A percentile compares a stretch with the other conserved stretches of the same genome.
Evolutionary conservation across 192 early-diverging fungal genomes (phyloP).

Genomic region (Rhizophagus sp.): DNA sequence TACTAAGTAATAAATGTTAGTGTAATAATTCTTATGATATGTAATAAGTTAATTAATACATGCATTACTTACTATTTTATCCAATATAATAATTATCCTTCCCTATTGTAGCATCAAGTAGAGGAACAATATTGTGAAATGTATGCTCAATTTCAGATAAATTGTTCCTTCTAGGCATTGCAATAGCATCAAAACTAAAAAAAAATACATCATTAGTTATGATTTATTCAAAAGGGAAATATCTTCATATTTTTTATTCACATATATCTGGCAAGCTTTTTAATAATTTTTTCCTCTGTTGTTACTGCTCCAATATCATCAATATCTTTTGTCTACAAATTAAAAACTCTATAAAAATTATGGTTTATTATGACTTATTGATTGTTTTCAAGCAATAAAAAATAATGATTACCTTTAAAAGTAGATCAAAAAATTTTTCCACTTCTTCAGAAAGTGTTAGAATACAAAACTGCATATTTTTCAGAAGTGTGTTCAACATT

Average conservation of each 20-base stretch:
- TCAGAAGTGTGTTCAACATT: conserved; percentile 14
- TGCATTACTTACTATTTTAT: conserved; percentile 26
- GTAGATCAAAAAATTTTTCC: not conserved
- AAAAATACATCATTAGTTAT: conserved; percentile 1
- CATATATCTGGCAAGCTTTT: conserved; percentile 6
- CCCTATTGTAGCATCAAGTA: conserved; percentile 13
- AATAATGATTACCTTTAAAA: conserved; percentile 24
- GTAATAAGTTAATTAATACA: conserved; percentile 20
- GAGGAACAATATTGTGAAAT: conserved; percentile 19
- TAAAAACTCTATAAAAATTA: not conserved
- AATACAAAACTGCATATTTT: conserved; percentile 15
- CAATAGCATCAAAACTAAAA: not conserved
- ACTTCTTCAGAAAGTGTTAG: conserved; percentile 21
- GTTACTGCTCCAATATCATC: not conserved
- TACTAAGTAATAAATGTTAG: too few species aligned
- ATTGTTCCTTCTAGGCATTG: conserved; percentile 25
- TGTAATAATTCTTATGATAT: not conserved
- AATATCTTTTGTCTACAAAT: conserved; percentile 20
- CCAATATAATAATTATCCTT: conserved; percentile 14
- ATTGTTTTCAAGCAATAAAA: conserved; percentile 15
- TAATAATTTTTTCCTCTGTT: not conserved
- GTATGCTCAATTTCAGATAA: conserved; percentile 16
- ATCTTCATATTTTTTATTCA: conserved; percentile 19
- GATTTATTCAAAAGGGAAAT: not conserved
- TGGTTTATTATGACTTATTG: not conserved